phyloP scores from a whole-genome alignment of 257 asterid species.

The Scutellaria baicalensis region DNA sequence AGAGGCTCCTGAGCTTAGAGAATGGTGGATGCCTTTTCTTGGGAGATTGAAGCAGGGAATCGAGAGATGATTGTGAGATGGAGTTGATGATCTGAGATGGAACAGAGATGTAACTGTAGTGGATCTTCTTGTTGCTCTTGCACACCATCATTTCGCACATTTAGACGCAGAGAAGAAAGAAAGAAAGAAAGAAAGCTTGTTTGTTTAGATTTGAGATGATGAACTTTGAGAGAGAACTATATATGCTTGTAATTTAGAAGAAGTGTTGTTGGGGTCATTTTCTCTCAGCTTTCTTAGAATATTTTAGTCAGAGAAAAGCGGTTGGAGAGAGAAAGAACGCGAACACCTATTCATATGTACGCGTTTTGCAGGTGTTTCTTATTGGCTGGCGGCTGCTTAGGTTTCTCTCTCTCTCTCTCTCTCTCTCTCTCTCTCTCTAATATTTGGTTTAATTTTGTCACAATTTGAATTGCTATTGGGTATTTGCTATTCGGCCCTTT shows the following conservation, averaged over 20 bases:
- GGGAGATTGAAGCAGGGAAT: constrained; percentile 54
- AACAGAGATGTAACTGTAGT: constrained; percentile 60
- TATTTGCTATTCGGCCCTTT: not conserved
- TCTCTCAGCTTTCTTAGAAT: constrained; percentile 17
- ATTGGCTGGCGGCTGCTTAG: not conserved
- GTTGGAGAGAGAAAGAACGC: constrained; percentile 22
- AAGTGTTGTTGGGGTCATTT: not conserved
- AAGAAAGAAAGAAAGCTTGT: not conserved
- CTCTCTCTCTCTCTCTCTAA: not conserved
- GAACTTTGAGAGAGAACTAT: not conserved
- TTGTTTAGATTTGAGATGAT: not conserved
- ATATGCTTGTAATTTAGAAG: not conserved
- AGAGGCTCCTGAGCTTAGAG: constrained; percentile 27
- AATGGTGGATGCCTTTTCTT: constrained; percentile 34
- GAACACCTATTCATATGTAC: constrained; percentile 18
- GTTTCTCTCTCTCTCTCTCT: too few species aligned
- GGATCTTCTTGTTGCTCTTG: constrained; percentile 46
- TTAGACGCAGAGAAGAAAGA: not conserved
- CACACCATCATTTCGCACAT: constrained; percentile 50
- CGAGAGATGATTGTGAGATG: constrained; percentile 60
- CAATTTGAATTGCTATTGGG: not conserved
- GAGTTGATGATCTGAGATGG: constrained; percentile 68
- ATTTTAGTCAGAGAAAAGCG: constrained; percentile 13
- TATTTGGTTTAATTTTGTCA: not conserved
- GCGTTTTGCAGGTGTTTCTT: constrained; percentile 29